Conservation (phyloP, 768 basidiomycete genomes). For the Phlegmacium glaucopus region DNA sequence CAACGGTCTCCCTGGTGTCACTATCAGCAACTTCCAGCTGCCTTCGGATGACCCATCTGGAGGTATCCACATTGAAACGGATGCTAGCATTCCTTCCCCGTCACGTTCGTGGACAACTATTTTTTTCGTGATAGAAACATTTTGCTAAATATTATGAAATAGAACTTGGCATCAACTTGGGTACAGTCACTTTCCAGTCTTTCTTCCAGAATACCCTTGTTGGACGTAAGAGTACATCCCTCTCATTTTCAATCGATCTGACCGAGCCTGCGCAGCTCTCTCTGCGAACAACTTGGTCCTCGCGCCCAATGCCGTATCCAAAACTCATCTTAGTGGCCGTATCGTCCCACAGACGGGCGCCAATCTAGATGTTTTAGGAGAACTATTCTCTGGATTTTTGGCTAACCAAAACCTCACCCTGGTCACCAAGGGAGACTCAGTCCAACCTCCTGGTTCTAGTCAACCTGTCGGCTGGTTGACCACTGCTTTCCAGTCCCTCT, state of each 20-base stretch:
- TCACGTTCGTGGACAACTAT: conserved; percentile 45
- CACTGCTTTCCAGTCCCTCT: conserved; percentile 65
- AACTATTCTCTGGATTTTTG: conserved; percentile 64
- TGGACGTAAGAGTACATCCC: conserved; percentile 50
- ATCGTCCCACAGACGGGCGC: conserved; percentile 61
- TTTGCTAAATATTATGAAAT: conserved; percentile 15
- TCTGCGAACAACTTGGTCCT: conserved; percentile 47
- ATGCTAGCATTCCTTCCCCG: conserved; percentile 61
- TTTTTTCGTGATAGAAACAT: not conserved
- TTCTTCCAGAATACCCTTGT: conserved; percentile 54
- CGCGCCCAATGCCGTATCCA: conserved; percentile 42
- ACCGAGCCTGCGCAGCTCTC: conserved; percentile 40
- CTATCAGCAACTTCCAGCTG: conserved; percentile 67
- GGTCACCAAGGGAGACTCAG: conserved; percentile 53
- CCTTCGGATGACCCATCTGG: conserved; percentile 66
- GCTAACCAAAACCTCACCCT: conserved; percentile 63
- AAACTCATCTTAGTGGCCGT: conserved; percentile 56
- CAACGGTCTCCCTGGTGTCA: conserved; percentile 66
- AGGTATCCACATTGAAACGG: conserved; percentile 69
- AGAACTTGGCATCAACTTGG: conserved; percentile 71
- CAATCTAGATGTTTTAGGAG: conserved; percentile 50
- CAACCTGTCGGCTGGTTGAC: conserved; percentile 60
- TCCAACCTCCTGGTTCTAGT: conserved; percentile 52
- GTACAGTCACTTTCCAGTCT: conserved; percentile 58
- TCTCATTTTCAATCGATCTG: not conserved